A percentile compares a stretch with the other conserved stretches of the same genome.
Conservation (phyloP, 2,329 filamentous ascomycete genomes). For the Fusarium sp. region DNA sequence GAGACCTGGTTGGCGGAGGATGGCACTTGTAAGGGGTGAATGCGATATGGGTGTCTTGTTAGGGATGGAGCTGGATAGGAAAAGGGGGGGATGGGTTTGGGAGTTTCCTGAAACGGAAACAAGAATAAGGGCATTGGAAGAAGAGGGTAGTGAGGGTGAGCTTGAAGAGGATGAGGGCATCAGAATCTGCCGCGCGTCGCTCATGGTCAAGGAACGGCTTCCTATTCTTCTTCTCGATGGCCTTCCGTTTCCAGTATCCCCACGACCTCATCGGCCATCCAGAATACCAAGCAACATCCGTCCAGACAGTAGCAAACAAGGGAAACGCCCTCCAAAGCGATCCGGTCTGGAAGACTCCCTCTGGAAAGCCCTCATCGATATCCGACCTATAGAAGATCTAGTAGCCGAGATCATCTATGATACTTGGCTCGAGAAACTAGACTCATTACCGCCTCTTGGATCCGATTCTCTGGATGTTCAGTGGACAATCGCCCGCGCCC, state of each 20-base stretch:
- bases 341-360: constrained; percentile 41
- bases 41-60: constrained; percentile 37
- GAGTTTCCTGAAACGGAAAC: constrained; percentile 44
- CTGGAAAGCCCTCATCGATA: constrained; percentile 36
- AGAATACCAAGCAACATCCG: constrained; percentile 12
- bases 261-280: constrained; percentile 13
- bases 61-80: constrained; percentile 37
- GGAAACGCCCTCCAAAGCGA: constrained; percentile 8
- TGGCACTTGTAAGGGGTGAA: constrained; percentile 44
- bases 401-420: constrained; percentile 47
- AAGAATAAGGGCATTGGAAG: neutral
- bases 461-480: constrained; percentile 33
- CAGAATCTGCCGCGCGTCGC: constrained; percentile 43
- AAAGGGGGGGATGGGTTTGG: constrained; percentile 40
- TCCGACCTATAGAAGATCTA: constrained; percentile 29
- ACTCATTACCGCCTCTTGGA: constrained; percentile 34
- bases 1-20: constrained; percentile 36
- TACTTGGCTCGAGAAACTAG: constrained; percentile 46
- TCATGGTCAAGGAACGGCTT: constrained; percentile 38
- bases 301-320: constrained; percentile 1
- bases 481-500: constrained; percentile 39
- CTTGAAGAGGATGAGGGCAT: constrained; percentile 30
- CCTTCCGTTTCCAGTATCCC: constrained; percentile 21
- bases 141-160: neutral
- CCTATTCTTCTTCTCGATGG: constrained; percentile 45